Base-by-base conservation (phyloP, 2,329 filamentous ascomycete species). In the Acrodontium crateriforme region DNA sequence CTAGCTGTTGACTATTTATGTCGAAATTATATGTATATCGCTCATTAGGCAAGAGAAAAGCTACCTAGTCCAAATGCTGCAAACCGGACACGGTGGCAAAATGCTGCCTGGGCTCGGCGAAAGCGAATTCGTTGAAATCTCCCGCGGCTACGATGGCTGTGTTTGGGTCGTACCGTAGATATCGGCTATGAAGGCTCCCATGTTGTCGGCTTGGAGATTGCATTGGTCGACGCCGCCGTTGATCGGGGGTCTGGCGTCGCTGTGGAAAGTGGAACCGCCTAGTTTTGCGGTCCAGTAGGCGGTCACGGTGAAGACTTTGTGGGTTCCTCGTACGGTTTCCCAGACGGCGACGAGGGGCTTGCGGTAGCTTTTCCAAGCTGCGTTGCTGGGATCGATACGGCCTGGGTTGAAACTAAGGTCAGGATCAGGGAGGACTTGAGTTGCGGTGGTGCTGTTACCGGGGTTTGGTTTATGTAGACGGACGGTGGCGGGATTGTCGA, bases 41-140 rank as follows among this genome's bases (percentile, higher is more conserved):
- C 59, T 82, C 77, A 15, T 52, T 45, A 2, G 54, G 44, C 3
- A 61, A 53, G 8, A 71, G 63, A 4, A 56, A 57, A 4, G 59
- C 65, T 1, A 67, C 69, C 4, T 66, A 71, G 40, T 81, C 74
- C 2, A 79, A 54, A 37, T 80, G 74, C 18, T 60, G 39, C 24
- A 81, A 56, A 2, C 66, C 63, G 0, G 70, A 74, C 12, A 62
- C 55, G 3, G 50, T 36, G 1, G 56, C 44, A 37, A 80, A 78
- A 2, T 54, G 55, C 34, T 60, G 48, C 26, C 80, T 50, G 2
- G 76, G 74, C 47, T 62, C 44, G 7, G 72, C 74, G 36, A 74
- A 73, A 4, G 65, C 48, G 46, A 78, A 81, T 49, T 82, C 77
- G 59, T 82, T 81, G 48, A 75, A 81, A 53, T 82, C 77, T 15